phyloP scores from a whole-genome alignment of 495 filamentous ascomycete genomes.

The Aspergillus bridgeri region DNA sequence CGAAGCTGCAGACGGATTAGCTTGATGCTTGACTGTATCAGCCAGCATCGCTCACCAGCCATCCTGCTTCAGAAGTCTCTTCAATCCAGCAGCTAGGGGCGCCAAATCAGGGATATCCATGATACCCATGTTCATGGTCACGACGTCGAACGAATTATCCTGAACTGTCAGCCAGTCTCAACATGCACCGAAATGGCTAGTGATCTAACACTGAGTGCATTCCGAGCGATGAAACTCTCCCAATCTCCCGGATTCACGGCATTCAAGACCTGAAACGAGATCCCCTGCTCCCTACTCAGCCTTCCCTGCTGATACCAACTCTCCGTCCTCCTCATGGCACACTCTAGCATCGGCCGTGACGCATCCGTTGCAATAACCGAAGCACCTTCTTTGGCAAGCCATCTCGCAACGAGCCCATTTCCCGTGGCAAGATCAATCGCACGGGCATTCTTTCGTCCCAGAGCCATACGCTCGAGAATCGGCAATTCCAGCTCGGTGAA shows the following conservation, averaged over 20 bases:
- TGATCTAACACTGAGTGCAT: not conserved
- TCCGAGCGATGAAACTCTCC: not conserved
- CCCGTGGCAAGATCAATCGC: slow-evolving; percentile 16
- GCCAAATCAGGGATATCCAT: slow-evolving; percentile 14
- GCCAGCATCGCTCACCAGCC: slow-evolving; percentile 1
- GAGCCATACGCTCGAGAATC: slow-evolving; percentile 4
- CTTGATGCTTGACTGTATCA: not conserved
- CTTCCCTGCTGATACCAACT: not conserved
- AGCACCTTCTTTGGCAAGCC: slow-evolving; percentile 8
- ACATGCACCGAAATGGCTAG: not conserved
- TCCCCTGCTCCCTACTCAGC: not conserved
- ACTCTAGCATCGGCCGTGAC: slow-evolving; percentile 6
- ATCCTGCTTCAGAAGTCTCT: not conserved
- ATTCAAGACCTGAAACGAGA: slow-evolving; percentile 7
- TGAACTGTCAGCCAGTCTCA: not conserved
- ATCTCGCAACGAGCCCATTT: slow-evolving; percentile 15
- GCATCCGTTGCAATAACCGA: slow-evolving; percentile 12
- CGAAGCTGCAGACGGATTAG: not conserved
- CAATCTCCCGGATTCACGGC: not conserved
- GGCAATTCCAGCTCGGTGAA: slow-evolving; percentile 11
- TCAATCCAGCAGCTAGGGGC: slow-evolving; percentile 10
- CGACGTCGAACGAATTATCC: slow-evolving; percentile 8
- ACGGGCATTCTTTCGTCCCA: not conserved
- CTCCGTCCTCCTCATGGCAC: slow-evolving; percentile 4
- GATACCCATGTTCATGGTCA: slow-evolving; percentile 15